These are phyloP conservation scores for Boletus fagicola DNA, from an alignment of 768 basidiomycete genomes.

Conservation along the genomic window DNA sequence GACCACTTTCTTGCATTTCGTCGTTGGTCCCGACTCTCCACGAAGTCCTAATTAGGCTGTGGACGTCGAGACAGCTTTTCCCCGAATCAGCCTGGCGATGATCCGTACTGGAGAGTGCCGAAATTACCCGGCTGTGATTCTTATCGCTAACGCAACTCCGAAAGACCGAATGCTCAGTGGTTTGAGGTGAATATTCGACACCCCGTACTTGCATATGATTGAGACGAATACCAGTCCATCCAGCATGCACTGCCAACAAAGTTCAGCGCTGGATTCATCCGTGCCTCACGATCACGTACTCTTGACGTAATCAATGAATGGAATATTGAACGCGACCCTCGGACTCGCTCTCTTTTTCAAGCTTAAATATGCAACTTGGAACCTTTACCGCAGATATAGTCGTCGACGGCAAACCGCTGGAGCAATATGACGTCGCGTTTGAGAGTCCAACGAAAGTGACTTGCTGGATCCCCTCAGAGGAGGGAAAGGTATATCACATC, in stretches of 20 bases:
- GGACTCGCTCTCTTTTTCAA: background rate
- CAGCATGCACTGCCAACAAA: too few species aligned
- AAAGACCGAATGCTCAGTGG: background rate
- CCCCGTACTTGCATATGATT: too few species aligned
- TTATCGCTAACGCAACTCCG: too few species aligned
- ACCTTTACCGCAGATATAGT: conserved; percentile 12
- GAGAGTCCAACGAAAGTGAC: conserved; percentile 12
- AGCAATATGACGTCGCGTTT: conserved; percentile 12
- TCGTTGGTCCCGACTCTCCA: too few species aligned
- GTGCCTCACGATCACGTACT: background rate
- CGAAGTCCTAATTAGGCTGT: too few species aligned
- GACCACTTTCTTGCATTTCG: too few species aligned
- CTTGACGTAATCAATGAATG: background rate
- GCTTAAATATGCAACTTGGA: conserved; percentile 14
- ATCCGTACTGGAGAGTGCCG: background rate
- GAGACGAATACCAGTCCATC: too few species aligned
- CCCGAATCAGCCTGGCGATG: background rate
- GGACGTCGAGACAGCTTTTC: background rate
- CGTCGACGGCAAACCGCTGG: conserved; percentile 11
- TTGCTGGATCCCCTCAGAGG: conserved; percentile 26
- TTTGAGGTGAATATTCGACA: background rate
- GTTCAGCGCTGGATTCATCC: too few species aligned
- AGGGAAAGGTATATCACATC: conserved; percentile 16
- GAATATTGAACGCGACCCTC: background rate
- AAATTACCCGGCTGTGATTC: background rate